phyloP scores from a whole-genome alignment of 2,329 filamentous ascomycete species.

The Cylindrodendrum hubeiense region DNA sequence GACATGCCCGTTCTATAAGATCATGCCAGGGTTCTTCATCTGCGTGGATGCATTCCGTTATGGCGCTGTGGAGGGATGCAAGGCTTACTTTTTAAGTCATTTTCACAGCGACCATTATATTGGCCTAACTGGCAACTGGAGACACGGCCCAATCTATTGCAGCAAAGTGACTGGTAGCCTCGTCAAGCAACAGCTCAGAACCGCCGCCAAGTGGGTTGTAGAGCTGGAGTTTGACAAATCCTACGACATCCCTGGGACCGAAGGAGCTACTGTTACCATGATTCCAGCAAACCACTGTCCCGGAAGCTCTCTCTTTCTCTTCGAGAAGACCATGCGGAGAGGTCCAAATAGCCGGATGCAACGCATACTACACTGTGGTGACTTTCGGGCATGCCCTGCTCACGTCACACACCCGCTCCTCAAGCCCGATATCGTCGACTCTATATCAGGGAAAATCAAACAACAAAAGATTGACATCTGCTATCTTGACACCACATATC shows the following conservation, averaged over 20 bases:
- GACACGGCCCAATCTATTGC: constrained; percentile 95
- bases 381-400: constrained; percentile 90
- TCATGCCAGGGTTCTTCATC: constrained; percentile 91
- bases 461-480: constrained; percentile 95
- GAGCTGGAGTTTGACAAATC: constrained; percentile 87
- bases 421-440: constrained; percentile 79
- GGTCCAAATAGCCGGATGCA: constrained; percentile 73
- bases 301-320: constrained; percentile 92
- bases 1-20: constrained; percentile 98
- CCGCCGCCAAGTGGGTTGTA: constrained; percentile 87
- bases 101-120: constrained; percentile 99
- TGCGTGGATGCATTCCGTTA: constrained; percentile 98
- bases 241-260: constrained; percentile 83
- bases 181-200: constrained; percentile 86
- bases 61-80: constrained; percentile 90
- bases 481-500: constrained; percentile 97
- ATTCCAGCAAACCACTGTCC: constrained; percentile 97
- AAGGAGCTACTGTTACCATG: constrained; percentile 91
- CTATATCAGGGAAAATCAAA: constrained; percentile 75
- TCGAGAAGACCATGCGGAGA: constrained; percentile 80
- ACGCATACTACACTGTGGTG: constrained; percentile 92
- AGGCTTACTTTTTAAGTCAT: constrained; percentile 96
- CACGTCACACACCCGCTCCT: constrained; percentile 88
- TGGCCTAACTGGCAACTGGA: constrained; percentile 88
- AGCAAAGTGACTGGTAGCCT: constrained; percentile 92